These are phyloP conservation scores for Leptoxyphium fumago DNA, from an alignment of 2,329 filamentous ascomycete species.

Conservation along the genomic window DNA sequence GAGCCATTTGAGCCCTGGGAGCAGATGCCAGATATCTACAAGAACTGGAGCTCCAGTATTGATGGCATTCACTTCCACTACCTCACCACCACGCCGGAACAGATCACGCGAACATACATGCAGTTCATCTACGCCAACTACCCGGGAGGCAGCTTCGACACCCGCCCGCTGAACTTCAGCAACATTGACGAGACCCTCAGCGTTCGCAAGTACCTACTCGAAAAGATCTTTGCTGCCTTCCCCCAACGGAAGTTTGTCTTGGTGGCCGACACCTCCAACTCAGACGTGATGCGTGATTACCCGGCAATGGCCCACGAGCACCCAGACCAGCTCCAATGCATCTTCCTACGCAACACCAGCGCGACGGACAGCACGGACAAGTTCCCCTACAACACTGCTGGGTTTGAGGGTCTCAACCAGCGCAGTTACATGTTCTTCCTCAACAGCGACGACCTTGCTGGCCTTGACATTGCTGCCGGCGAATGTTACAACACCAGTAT, in stretches of 20 bases:
- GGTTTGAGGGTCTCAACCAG: slow-evolving; percentile 53
- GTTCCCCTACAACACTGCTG: slow-evolving; percentile 62
- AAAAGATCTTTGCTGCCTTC: slow-evolving; percentile 60
- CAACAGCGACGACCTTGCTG: slow-evolving; percentile 51
- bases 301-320: slow-evolving; percentile 48
- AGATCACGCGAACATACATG: slow-evolving; percentile 66
- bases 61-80: slow-evolving; percentile 66
- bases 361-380: slow-evolving; percentile 51
- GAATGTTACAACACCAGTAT: slow-evolving; percentile 52
- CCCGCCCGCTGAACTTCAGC: slow-evolving; percentile 65
- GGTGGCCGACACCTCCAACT: slow-evolving; percentile 62
- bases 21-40: slow-evolving; percentile 68
- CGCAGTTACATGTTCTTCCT: slow-evolving; percentile 67
- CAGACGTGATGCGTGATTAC: slow-evolving; percentile 54
- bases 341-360: slow-evolving; percentile 60
- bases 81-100: slow-evolving; percentile 66
- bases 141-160: slow-evolving; percentile 63
- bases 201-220: slow-evolving; percentile 54
- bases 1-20: slow-evolving; percentile 55
- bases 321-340: slow-evolving; percentile 60
- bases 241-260: slow-evolving; percentile 62
- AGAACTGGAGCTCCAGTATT: slow-evolving; percentile 55
- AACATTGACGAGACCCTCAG: slow-evolving; percentile 56
- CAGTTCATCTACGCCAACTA: slow-evolving; percentile 65
- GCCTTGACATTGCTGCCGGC: slow-evolving; percentile 52